Base-by-base conservation (phyloP, 177 flowering plant genomes). In the Vitis hybrid region DNA sequence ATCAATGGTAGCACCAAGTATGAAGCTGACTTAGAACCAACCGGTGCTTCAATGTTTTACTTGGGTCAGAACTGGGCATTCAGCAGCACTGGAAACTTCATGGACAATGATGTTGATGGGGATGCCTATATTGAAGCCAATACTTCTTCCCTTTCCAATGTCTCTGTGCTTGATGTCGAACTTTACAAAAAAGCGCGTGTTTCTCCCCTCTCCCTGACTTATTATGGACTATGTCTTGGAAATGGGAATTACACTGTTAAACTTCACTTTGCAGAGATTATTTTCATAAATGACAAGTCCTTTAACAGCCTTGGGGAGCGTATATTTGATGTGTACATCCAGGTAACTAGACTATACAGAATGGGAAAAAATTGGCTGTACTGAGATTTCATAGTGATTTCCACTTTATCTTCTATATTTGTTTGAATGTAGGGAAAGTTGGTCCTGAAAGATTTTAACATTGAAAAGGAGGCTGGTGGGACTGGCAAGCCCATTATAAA, bases 191-290 rank as follows among this genome's bases (percentile, higher is more conserved):
- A 79, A 33, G 85, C 82, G 1, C 85, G 90, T 10, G 64, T 68
- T 68, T 84, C 92, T 62, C 87, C 92, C 11, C 77, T 82, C 39
- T 82, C 87, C 52, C 82, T 88, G 59, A 86, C 84, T 19, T 88
- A 86, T 63, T 86, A 85, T 63, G 92, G 90, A 50, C 72, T 81
- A 8, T 86, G 92, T 69, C 77, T 88, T 5, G 8, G 51, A 5
- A 81, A 88, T 73, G 90, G 85, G 31, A 72, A 74, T 51, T 84
- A 84, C 80, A 76, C 82, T 12, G 87, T 84, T 12, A 74, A 64
- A 62, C 90, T 89, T 45, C 89, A 89, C 79, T 89, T 89, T 76
- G 87, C 89, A 1, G 93, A 89, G 84, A 84, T 87, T 59, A 45
- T 76, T 2, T 84, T 83, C 63, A 73, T 67, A 10, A 74, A 75